Base-by-base conservation (phyloP, 2,329 filamentous ascomycete species). In the Penicillium sp. region DNA sequence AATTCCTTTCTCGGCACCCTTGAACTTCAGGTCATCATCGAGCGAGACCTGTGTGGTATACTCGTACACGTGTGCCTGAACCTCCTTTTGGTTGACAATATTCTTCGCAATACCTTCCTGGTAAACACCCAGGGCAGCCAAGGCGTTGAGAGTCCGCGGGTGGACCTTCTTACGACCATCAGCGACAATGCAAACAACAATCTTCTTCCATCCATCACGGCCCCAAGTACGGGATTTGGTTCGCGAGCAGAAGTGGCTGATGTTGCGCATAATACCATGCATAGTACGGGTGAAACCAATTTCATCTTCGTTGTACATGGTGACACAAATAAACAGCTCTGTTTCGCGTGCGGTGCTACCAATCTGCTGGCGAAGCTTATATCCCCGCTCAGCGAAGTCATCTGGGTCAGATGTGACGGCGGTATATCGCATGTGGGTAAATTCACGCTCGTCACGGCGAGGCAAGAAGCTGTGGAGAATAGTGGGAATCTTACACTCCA, bases 231-330 rank as follows among this genome's bases (percentile, higher is more conserved):
- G 85, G 6, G 91, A 96, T 72, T 94, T 93, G 51, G 87, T 89
- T 49, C 94, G 87, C 18, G 88, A 91, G 79, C 94, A 99, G 75
- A 99, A 97, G 72, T 97, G 94, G 13, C 90, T 86, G 66, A 99
- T 93, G 71, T 99, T 99, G 73, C 95, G 91, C 90, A 99, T 96
- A 53, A 99, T 90, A 51, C 93, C 94, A 72, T 97, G 91, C 93
- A 99, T 97, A 0, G 94, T 99, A 43, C 94, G 85, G 7, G 94
- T 97, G 66, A 99, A 99, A 69, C 91, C 85, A 65, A 96, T 90
- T 70, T 97, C 94, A 74, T 97, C 90, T 75, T 99, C 94, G 74
- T 99, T 99, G 79, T 97, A 97, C 94, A 97, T 97, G 65, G 94
- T 99, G 58, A 99, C 81, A 70, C 92, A 96, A 66, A 99, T 96